phyloP scores from a whole-genome alignment of 1,139 yeast species.

The Eremothecium cymbalariae region DNA sequence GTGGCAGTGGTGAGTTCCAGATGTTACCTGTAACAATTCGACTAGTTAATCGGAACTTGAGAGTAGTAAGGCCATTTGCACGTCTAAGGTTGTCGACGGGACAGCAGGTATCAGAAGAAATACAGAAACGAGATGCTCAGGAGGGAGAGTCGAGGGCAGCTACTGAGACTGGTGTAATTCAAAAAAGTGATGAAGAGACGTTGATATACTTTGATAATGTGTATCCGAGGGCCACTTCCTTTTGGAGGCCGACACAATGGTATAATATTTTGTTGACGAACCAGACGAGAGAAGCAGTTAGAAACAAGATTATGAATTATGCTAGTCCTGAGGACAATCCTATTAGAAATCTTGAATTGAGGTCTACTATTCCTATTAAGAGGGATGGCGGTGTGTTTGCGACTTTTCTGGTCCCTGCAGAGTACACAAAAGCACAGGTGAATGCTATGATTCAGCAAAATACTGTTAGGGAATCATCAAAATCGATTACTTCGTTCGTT shows the following conservation, averaged over 20 bases:
- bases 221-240: conserved; percentile 38
- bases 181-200: conserved; percentile 45
- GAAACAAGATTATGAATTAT: conserved; percentile 32
- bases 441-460: conserved; percentile 45
- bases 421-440: conserved; percentile 42
- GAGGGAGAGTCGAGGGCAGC: conserved; percentile 45
- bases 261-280: conserved; percentile 30
- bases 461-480: conserved; percentile 34
- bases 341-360: conserved; percentile 37
- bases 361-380: conserved; percentile 54
- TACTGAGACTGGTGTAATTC: conserved; percentile 52
- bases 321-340: conserved; percentile 39
- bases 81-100: too few relatives aligned
- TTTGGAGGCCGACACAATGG: conserved; percentile 37
- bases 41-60: too few relatives aligned
- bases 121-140: conserved; percentile 37
- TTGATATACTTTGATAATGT: conserved; percentile 48
- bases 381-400: conserved; percentile 95
- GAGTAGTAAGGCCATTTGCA: too few relatives aligned
- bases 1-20: too few relatives aligned
- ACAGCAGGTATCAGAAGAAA: conserved; percentile 33
- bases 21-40: too few relatives aligned
- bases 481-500: conserved; percentile 28
- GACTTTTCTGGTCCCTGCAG: conserved; percentile 54
- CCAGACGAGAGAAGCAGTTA: conserved; percentile 33